These are phyloP conservation scores for Annulohypoxylon stygium DNA, from an alignment of 495 filamentous ascomycete genomes.

Conservation along the genomic window DNA sequence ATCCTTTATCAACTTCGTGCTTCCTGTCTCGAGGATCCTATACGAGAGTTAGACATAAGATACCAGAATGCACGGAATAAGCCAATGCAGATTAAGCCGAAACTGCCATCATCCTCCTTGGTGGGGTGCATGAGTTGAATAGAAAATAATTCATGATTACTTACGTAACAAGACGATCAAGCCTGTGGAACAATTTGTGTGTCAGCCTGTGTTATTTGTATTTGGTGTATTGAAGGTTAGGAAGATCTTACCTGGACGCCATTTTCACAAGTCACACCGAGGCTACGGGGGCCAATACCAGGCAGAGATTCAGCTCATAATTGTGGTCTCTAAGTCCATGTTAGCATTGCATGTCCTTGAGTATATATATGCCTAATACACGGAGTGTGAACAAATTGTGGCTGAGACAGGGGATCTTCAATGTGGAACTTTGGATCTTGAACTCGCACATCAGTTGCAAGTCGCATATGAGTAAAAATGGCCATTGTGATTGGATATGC, in stretches of 20 bases:
- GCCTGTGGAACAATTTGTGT: constrained; percentile 61
- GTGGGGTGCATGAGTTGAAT: neutral
- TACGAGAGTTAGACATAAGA: constrained; percentile 47
- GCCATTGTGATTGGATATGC: constrained; percentile 37
- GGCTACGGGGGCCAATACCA: constrained; percentile 48
- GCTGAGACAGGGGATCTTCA: constrained; percentile 15
- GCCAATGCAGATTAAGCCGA: neutral
- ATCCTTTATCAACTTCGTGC: constrained; percentile 92
- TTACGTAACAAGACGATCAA: constrained; percentile 95
- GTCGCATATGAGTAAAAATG: constrained; percentile 15
- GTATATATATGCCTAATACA: constrained; percentile 12
- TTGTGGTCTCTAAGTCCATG: constrained; percentile 24
- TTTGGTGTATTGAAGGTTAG: constrained; percentile 14
- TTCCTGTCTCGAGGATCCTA: constrained; percentile 95
- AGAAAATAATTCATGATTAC: constrained; percentile 54
- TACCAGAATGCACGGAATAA: neutral
- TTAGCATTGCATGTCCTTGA: constrained; percentile 21
- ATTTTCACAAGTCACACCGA: constrained; percentile 58
- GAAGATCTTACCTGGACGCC: constrained; percentile 65
- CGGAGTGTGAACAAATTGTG: constrained; percentile 1
- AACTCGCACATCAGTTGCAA: constrained; percentile 28
- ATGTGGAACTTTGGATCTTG: constrained; percentile 15
- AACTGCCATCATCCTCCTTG: neutral
- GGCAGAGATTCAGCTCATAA: constrained; percentile 50
- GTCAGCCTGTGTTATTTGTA: constrained; percentile 35